These are phyloP conservation scores for Aspergillus pseudoterreus DNA, from an alignment of 2,329 filamentous ascomycete species.

Conservation along the genomic window DNA sequence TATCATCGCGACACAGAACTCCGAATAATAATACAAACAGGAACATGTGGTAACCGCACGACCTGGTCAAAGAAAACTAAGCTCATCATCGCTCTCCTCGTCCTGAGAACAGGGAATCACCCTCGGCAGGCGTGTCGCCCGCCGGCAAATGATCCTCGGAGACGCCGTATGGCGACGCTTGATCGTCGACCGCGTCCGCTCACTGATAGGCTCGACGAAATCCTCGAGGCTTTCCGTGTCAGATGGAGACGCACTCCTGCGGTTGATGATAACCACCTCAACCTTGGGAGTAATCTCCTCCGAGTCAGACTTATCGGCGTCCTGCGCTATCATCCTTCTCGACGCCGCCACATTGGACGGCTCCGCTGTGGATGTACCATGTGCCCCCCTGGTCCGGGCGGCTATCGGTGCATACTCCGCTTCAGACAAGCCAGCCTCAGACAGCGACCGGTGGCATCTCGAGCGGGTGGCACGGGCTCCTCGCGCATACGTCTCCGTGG, in stretches of 20 bases:
- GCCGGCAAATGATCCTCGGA: background rate
- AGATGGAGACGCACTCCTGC: constrained; percentile 7
- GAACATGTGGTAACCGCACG: too few relatives aligned
- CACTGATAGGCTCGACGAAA: constrained; percentile 9
- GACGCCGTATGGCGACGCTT: background rate
- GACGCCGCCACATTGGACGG: constrained; percentile 10
- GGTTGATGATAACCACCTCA: constrained; percentile 32
- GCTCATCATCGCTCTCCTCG: constrained; percentile 36
- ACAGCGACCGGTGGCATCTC: background rate
- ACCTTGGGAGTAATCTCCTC: constrained; percentile 9
- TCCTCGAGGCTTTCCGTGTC: background rate
- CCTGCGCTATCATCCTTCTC: background rate
- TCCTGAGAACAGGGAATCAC: constrained; percentile 27
- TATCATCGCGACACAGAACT: too few relatives aligned
- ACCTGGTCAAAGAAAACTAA: constrained; percentile 30
- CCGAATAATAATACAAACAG: background rate
- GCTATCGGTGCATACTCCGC: constrained; percentile 13
- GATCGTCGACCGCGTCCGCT: constrained; percentile 6
- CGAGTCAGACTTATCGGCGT: background rate
- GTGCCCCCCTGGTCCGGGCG: constrained; percentile 16
- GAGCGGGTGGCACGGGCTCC: constrained; percentile 1
- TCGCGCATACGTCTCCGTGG: constrained; percentile 12
- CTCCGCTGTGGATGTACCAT: constrained; percentile 15
- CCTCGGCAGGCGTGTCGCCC: background rate
- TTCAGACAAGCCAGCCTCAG: constrained; percentile 3